A percentile compares a stretch with the other conserved stretches of the same genome.
Conservation (phyloP, 306 rosid genomes). For the Fragaria vesca region DNA sequence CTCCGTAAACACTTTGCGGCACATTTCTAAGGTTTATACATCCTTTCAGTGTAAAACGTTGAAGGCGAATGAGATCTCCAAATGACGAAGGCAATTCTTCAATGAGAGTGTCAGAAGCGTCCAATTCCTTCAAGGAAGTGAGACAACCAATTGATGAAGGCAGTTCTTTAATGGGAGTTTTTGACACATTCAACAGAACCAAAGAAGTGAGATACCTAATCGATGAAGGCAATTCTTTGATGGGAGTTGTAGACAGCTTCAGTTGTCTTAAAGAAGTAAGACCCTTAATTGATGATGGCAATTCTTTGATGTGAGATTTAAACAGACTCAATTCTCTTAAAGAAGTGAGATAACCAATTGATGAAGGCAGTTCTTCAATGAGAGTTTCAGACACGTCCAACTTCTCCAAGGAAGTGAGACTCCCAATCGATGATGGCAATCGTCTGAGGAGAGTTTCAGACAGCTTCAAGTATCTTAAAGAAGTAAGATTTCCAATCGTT, state of each 20-base stretch:
- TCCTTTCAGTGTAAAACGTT: neutral
- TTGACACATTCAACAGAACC: no score
- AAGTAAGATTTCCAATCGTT: neutral
- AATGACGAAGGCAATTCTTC: neutral
- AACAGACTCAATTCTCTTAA: neutral
- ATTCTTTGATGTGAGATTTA: neutral
- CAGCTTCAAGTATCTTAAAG: neutral
- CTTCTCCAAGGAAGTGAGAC: neutral
- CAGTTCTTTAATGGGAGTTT: no score
- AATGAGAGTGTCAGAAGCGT: neutral
- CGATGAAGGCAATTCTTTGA: neutral
- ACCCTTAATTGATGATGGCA: neutral
- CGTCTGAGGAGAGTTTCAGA: neutral
- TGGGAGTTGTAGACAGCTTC: neutral
- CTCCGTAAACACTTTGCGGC: neutral
- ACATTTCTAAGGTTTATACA: neutral
- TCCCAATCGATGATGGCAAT: neutral
- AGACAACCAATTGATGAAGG: neutral
- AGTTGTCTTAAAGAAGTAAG: neutral
- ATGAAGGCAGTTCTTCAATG: neutral
- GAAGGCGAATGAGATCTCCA: neutral
- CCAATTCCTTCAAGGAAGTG: neutral
- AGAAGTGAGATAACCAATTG: neutral
- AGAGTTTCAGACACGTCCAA: neutral
- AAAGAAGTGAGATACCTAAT: no score